A percentile compares a stretch with the other conserved stretches of the same genome.
Conservation (phyloP, 2,329 filamentous ascomycete genomes). For the Paracamarosporium sp. region DNA sequence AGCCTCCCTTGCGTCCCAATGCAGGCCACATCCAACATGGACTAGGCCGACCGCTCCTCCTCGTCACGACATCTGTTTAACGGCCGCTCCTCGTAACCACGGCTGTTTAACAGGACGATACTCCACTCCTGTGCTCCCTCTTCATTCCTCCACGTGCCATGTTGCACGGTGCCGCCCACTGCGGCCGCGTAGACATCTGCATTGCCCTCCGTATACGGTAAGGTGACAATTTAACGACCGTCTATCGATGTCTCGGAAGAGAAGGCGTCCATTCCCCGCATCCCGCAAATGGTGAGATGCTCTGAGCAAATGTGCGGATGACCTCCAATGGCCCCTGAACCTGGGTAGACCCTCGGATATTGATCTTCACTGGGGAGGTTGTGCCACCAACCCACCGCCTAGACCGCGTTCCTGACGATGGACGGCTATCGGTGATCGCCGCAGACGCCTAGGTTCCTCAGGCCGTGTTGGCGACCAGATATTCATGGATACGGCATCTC, state of each 20-base stretch:
- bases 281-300: constrained; percentile 4
- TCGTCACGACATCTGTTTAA: constrained; percentile 16
- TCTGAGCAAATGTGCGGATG: constrained; percentile 2
- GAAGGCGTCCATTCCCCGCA: constrained; percentile 6
- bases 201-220: constrained; percentile 23
- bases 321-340: constrained; percentile 1
- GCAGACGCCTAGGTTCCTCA: constrained; percentile 9
- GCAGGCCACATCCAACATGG: constrained; percentile 18
- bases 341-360: constrained; percentile 1
- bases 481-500: not conserved
- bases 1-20: constrained; percentile 30
- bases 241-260: constrained; percentile 11
- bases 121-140: constrained; percentile 5
- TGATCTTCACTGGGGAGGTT: constrained; percentile 9
- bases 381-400: constrained; percentile 14
- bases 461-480: constrained; percentile 8
- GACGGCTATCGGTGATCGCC: constrained; percentile 12
- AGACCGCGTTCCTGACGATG: constrained; percentile 11
- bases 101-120: too few species aligned
- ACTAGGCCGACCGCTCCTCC: constrained; percentile 16
- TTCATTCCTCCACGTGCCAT: constrained; percentile 28
- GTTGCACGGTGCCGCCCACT: constrained; percentile 27
- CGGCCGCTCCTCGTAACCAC: constrained; percentile 20
- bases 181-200: constrained; percentile 24
- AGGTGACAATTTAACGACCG: constrained; percentile 15